Conservation (phyloP, 2,329 filamentous ascomycete species). For the Ceratocystis destructans region DNA sequence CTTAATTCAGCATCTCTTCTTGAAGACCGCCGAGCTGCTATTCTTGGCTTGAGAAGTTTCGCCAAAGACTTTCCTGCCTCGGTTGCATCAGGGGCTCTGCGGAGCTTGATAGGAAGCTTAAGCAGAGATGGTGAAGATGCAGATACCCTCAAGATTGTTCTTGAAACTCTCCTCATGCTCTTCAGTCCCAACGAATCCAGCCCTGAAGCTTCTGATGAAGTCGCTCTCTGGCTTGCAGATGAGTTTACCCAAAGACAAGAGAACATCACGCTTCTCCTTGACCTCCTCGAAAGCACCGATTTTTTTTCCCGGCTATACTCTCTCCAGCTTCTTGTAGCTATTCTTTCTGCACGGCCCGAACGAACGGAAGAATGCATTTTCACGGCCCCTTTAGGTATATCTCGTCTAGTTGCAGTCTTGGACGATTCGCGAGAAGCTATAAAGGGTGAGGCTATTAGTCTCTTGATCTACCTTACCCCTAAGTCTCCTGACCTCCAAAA, state of each 20-base stretch:
- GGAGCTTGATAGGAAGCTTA: slow-evolving; percentile 73
- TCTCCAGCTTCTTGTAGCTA: slow-evolving; percentile 75
- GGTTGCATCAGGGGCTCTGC: slow-evolving; percentile 82
- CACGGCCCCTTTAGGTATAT: slow-evolving; percentile 74
- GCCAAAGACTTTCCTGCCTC: slow-evolving; percentile 93
- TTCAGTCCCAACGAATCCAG: slow-evolving; percentile 61
- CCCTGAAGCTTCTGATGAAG: slow-evolving; percentile 89
- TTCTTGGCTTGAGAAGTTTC: slow-evolving; percentile 85
- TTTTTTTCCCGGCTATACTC: slow-evolving; percentile 88
- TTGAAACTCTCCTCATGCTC: slow-evolving; percentile 90
- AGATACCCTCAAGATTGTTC: slow-evolving; percentile 85
- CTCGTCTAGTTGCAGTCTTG: slow-evolving; percentile 67
- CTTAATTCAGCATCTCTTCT: slow-evolving; percentile 80
- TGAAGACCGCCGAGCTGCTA: slow-evolving; percentile 86
- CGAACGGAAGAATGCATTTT: slow-evolving; percentile 91
- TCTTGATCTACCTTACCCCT: slow-evolving; percentile 78
- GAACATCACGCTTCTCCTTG: slow-evolving; percentile 81
- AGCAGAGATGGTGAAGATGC: slow-evolving; percentile 85
- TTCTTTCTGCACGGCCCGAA: slow-evolving; percentile 72
- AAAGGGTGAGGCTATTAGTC: slow-evolving; percentile 72
- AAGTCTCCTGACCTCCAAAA: slow-evolving; percentile 84
- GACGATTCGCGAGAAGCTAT: slow-evolving; percentile 79
- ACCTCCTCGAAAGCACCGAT: slow-evolving; percentile 73
- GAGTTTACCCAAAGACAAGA: slow-evolving; percentile 97
- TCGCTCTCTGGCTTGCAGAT: slow-evolving; percentile 88